phyloP scores from a whole-genome alignment of 2,329 filamentous ascomycete species.

The Diaporthe australafricana region DNA sequence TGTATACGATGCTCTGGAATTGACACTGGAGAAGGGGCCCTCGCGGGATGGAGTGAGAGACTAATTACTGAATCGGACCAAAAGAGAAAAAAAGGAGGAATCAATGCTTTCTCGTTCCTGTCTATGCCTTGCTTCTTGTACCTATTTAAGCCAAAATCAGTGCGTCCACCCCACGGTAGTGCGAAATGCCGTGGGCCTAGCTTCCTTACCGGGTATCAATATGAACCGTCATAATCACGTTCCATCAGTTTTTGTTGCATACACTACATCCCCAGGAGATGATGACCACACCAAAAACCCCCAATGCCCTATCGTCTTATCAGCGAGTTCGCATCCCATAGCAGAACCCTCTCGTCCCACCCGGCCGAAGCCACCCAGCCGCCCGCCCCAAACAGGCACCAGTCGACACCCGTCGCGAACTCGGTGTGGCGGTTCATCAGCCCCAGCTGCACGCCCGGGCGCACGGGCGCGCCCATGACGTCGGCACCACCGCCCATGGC shows the following conservation, averaged over 20 bases:
- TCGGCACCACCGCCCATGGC: slow-evolving; percentile 43
- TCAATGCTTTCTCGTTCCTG: slow-evolving; percentile 11
- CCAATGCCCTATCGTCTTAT: slow-evolving; percentile 42
- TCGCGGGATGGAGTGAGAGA: background rate
- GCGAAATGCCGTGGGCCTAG: slow-evolving; percentile 10
- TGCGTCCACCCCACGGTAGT: slow-evolving; percentile 5
- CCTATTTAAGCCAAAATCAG: slow-evolving; percentile 10
- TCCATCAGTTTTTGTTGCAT: slow-evolving; percentile 10
- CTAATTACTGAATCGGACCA: background rate
- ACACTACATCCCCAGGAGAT: background rate
- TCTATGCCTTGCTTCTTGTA: slow-evolving; percentile 20
- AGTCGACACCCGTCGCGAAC: slow-evolving; percentile 95
- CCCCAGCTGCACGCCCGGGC: slow-evolving; percentile 78
- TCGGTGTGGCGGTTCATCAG: slow-evolving; percentile 94
- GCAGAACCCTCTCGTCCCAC: slow-evolving; percentile 91
- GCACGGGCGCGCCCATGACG: slow-evolving; percentile 48
- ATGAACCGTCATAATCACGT: slow-evolving; percentile 6
- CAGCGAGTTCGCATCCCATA: slow-evolving; percentile 85
- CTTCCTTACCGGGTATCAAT: slow-evolving; percentile 35
- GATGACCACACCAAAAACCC: background rate
- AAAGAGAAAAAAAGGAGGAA: background rate
- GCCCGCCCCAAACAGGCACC: slow-evolving; percentile 95
- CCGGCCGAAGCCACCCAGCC: slow-evolving; percentile 96
- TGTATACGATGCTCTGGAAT: slow-evolving; percentile 13
- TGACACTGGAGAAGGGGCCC: background rate